Percentiles rank a stretch among this genome's conserved stretches.
Conservation (phyloP, 23 red algal species). For the Agarophyton chilense region DNA sequence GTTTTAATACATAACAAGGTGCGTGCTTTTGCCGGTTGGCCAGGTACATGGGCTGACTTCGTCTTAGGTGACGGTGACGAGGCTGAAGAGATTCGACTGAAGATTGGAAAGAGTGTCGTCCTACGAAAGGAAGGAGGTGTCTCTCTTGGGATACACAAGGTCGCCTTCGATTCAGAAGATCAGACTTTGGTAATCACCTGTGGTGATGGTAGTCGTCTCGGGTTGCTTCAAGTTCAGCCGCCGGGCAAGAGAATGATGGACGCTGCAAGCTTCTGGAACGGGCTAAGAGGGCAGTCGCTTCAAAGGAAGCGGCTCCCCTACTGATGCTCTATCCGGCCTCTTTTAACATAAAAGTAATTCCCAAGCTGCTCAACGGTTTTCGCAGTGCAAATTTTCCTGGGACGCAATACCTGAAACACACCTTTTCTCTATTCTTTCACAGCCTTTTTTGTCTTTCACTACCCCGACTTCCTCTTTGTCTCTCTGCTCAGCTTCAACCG, state of each 20-base stretch:
- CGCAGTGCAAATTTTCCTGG: too few relatives aligned
- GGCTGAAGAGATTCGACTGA: slow-evolving; percentile 58
- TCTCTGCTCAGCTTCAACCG: too few relatives aligned
- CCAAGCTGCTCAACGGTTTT: too few relatives aligned
- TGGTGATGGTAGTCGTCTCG: slow-evolving; percentile 88
- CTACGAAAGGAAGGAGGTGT: slow-evolving; percentile 60
- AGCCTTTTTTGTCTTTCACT: too few relatives aligned
- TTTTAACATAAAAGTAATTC: too few relatives aligned
- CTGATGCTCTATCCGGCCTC: too few relatives aligned
- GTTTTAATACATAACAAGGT: slow-evolving; percentile 88
- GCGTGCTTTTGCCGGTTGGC: slow-evolving; percentile 83
- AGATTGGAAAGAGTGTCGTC: slow-evolving; percentile 76
- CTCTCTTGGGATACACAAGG: slow-evolving; percentile 86
- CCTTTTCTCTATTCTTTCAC: too few relatives aligned
- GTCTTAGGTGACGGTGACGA: slow-evolving; percentile 11
- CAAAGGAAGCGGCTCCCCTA: slow-evolving; percentile 79
- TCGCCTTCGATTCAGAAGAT: slow-evolving; percentile 43
- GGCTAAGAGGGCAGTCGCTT: slow-evolving; percentile 74
- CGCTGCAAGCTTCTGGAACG: slow-evolving; percentile 86
- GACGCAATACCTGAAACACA: too few relatives aligned
- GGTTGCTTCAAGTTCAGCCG: slow-evolving; percentile 71
- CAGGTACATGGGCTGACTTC: slow-evolving; percentile 92
- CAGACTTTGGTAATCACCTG: slow-evolving; percentile 76
- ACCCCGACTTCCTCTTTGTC: too few relatives aligned
- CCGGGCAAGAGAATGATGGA: slow-evolving; percentile 89